phyloP scores from a whole-genome alignment of 257 asterid genomes.

The Primulina huaijiensis region DNA sequence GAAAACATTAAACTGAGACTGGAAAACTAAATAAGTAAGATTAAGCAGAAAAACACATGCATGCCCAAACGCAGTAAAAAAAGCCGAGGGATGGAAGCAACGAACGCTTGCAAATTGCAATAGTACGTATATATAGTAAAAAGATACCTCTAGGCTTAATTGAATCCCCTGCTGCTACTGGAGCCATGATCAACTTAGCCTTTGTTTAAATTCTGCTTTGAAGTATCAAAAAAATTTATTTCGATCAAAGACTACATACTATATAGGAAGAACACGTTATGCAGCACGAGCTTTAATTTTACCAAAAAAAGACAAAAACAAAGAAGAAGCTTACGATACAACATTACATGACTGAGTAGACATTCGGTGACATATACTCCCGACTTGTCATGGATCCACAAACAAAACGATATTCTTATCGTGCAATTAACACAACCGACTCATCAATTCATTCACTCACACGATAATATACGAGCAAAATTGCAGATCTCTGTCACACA shows the following conservation, averaged over 20 bases:
- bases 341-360: too few relatives aligned
- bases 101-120: neutral
- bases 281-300: slow-evolving; percentile 1
- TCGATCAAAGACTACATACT: neutral
- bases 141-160: slow-evolving; percentile 27
- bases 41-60: neutral
- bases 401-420: neutral
- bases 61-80: neutral
- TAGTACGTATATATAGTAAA: neutral
- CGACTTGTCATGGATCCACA: neutral
- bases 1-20: neutral
- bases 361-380: neutral
- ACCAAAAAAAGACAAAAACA: neutral
- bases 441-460: neutral
- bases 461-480: neutral
- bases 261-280: neutral
- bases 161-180: slow-evolving; percentile 26
- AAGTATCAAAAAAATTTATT: slow-evolving; percentile 13
- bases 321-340: neutral
- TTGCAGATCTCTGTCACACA: neutral
- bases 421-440: neutral
- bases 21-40: too few relatives aligned
- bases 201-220: slow-evolving; percentile 7
- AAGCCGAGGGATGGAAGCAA: neutral
- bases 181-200: slow-evolving; percentile 22